Conservation (phyloP, 2,329 filamentous ascomycete species). For the Penicillium sp. region DNA sequence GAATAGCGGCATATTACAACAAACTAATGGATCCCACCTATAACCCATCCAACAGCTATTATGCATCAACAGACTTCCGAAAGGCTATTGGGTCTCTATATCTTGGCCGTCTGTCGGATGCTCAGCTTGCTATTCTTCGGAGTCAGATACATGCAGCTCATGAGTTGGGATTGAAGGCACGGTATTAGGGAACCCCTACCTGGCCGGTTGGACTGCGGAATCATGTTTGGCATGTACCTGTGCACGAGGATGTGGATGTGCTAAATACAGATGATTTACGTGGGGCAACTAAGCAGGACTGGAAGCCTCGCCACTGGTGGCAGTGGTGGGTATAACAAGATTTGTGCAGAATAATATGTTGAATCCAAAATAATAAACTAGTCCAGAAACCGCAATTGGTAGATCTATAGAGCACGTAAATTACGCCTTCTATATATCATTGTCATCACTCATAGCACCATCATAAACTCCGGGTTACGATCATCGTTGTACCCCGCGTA, state of each 20-base stretch:
- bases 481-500: conserved; percentile 61
- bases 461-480: conserved; percentile 60
- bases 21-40: conserved; percentile 32
- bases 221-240: conserved; percentile 55
- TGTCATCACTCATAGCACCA: conserved; percentile 51
- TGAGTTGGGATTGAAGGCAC: conserved; percentile 52
- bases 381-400: not conserved
- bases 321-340: conserved; percentile 1
- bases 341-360: not conserved
- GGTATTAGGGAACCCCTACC: conserved; percentile 61
- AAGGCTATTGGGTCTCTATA: conserved; percentile 51
- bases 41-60: conserved; percentile 60
- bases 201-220: conserved; percentile 58
- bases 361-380: not conserved
- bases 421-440: not conserved
- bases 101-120: conserved; percentile 47
- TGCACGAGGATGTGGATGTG: conserved; percentile 58
- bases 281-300: conserved; percentile 45
- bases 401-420: not conserved
- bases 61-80: conserved; percentile 61
- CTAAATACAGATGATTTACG: conserved; percentile 62
- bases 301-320: conserved; percentile 29
- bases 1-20: not conserved
- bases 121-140: conserved; percentile 47
- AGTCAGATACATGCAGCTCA: conserved; percentile 51